phyloP scores from a whole-genome alignment of 129 eudicot genomes.

The Ambrosia artemisiifolia region DNA sequence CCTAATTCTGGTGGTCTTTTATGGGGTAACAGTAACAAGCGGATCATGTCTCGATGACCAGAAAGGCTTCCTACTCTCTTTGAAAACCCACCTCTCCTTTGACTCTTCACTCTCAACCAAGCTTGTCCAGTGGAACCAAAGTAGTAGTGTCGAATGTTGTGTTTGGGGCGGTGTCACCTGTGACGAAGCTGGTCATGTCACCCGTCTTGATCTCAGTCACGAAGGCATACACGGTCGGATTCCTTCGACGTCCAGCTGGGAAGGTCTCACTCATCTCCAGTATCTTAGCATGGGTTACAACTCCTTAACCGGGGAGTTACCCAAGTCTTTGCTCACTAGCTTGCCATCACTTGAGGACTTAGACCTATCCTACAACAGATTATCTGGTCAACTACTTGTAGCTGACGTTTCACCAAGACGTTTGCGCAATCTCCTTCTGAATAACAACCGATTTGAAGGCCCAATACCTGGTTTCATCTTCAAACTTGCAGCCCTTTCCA shows the following conservation, averaged over 20 bases:
- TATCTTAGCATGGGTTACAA: conserved; percentile 37
- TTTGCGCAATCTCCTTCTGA: conserved; percentile 37
- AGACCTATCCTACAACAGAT: conserved; percentile 37
- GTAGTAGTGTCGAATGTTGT: conserved; percentile 25
- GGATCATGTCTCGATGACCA: conserved; percentile 36
- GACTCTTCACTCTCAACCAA: conserved; percentile 28
- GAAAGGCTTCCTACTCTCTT: conserved; percentile 18
- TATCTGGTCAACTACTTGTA: conserved; percentile 38
- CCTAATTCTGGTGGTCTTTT: background rate
- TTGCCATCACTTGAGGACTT: conserved; percentile 37
- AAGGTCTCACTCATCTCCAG: conserved; percentile 39
- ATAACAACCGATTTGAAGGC: conserved; percentile 44
- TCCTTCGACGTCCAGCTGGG: conserved; percentile 28
- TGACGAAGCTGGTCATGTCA: conserved; percentile 27
- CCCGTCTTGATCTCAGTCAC: conserved; percentile 20
- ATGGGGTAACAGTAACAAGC: background rate
- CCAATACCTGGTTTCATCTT: conserved; percentile 42
- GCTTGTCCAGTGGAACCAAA: conserved; percentile 34
- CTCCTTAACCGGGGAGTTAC: conserved; percentile 38
- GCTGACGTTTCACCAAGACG: background rate
- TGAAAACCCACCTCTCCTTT: conserved; percentile 16
- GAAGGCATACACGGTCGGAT: conserved; percentile 34
- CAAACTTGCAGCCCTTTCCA: conserved; percentile 27
- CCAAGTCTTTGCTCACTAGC: conserved; percentile 33
- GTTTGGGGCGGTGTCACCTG: conserved; percentile 42